Base-by-base conservation (phyloP, 2,329 filamentous ascomycete species). In the Cytospora leucostoma region DNA sequence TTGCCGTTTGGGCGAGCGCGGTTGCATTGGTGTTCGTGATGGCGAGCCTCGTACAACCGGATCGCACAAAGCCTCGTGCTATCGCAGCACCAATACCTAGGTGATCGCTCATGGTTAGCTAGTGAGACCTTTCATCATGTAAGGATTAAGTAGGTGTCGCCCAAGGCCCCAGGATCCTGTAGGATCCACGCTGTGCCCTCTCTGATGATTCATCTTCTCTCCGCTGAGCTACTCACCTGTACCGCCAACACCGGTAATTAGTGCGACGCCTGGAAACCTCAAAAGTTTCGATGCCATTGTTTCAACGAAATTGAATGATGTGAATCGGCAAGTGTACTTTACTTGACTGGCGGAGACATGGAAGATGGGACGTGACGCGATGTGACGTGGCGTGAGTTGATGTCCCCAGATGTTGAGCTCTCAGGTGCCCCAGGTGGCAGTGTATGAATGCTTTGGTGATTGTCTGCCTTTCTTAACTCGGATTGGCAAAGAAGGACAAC, bases 11-110 rank as follows among this genome's bases (percentile, higher is more conserved):
- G 3, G 76, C 68, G 7, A 82, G 72, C 0, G 80, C 74, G 1
- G 67, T 68, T 3, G 68, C 69, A 65, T 82, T 78, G 61, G 84
- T 73, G 66, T 86, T 84, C 13, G 82, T 84, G 56, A 87, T 81
- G 53, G 79, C 81, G 13, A 86, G 75, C n/a, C 73, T 74, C 0
- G 76, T 71, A 69, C 82, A 84, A 13, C 83, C 83, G 0, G 79
- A 78, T 2, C 70, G 72, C 1, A 77, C 82, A 68, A 87, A 84
- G 0, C 77, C 80, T 62, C 72, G 78, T 11, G 80, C 80, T 2
- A 83, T 79, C 1, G 83, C 82, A 2, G 79, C 80, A 3, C 84
- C 84, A 65, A 86, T 87, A 37, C 84, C 84, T 84, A 44, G 3
- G 19, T 47, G 17, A 21, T 19, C 33, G 11, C 17, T 51, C 5